A percentile compares a stretch with the other conserved stretches of the same genome.
These are phyloP conservation scores for Porodaedalea pini DNA, from an alignment of 1,284 basidiomycete genomes.

Conservation along the genomic window DNA sequence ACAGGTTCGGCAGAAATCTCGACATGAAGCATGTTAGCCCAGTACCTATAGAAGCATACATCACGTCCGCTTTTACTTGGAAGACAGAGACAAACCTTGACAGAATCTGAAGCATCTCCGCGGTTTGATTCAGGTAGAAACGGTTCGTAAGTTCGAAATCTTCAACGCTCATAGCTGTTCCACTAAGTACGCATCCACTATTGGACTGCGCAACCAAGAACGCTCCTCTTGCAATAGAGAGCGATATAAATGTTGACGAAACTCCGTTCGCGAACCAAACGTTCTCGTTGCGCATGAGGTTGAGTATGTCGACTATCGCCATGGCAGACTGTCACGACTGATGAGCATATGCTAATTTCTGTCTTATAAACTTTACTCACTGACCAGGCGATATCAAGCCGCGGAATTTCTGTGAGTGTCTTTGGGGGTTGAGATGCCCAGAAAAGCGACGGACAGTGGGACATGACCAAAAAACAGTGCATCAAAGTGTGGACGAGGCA, in stretches of 20 bases:
- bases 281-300: not conserved
- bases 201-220: conserved; percentile 3
- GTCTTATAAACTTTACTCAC: conserved; percentile 5
- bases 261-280: not conserved
- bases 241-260: conserved; percentile 5
- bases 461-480: conserved; percentile 5
- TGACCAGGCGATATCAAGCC: conserved; percentile 15
- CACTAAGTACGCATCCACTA: not conserved
- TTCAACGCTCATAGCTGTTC: not conserved
- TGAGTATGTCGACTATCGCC: conserved; percentile 9
- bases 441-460: conserved; percentile 13
- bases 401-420: conserved; percentile 1
- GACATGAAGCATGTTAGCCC: conserved; percentile 5
- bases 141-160: not conserved
- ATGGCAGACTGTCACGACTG: conserved; percentile 2
- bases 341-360: too few species aligned
- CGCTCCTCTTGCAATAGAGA: conserved; percentile 14
- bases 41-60: not conserved
- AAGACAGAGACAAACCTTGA: conserved; percentile 2
- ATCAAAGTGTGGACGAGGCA: conserved; percentile 9
- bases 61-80: not conserved
- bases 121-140: not conserved
- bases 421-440: conserved; percentile 1
- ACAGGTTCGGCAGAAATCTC: conserved; percentile 11
- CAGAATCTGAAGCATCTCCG: not conserved